A percentile compares a stretch with the other conserved stretches of the same genome.
phyloP scores from a whole-genome alignment of 2,329 filamentous ascomycete genomes.

The Talaromyces sp. region DNA sequence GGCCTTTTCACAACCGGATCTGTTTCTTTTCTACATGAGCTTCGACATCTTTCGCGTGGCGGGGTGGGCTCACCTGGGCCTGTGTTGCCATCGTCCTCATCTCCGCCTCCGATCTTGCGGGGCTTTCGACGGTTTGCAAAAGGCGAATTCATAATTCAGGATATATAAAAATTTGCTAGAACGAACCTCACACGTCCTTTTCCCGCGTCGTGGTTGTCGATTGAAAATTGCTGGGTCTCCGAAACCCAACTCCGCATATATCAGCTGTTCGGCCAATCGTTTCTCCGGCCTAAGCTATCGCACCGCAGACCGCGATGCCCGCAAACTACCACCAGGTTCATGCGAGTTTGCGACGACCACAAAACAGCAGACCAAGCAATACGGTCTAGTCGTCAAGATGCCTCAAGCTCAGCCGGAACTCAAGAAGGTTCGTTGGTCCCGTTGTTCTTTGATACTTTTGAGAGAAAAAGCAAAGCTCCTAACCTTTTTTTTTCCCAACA shows the following conservation, averaged over 20 bases:
- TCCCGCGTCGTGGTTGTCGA: background rate
- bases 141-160: constrained; percentile 52
- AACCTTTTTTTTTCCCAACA: constrained; percentile 37
- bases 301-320: constrained; percentile 14
- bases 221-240: background rate
- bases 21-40: constrained; percentile 28
- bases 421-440: constrained; percentile 69
- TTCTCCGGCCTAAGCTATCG: constrained; percentile 26
- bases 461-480: constrained; percentile 14
- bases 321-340: background rate
- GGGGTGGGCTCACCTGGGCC: constrained; percentile 38
- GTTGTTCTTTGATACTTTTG: background rate
- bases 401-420: constrained; percentile 98
- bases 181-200: background rate
- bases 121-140: constrained; percentile 61
- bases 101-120: constrained; percentile 67
- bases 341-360: constrained; percentile 1
- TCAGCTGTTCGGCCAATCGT: constrained; percentile 28
- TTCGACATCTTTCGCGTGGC: background rate
- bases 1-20: constrained; percentile 53
- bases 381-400: constrained; percentile 57
- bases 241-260: constrained; percentile 14
- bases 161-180: background rate
- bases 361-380: constrained; percentile 19
- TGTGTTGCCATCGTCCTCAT: constrained; percentile 45